Base-by-base conservation (phyloP, 2,329 filamentous ascomycete genomes). In the Claviceps arundinis region DNA sequence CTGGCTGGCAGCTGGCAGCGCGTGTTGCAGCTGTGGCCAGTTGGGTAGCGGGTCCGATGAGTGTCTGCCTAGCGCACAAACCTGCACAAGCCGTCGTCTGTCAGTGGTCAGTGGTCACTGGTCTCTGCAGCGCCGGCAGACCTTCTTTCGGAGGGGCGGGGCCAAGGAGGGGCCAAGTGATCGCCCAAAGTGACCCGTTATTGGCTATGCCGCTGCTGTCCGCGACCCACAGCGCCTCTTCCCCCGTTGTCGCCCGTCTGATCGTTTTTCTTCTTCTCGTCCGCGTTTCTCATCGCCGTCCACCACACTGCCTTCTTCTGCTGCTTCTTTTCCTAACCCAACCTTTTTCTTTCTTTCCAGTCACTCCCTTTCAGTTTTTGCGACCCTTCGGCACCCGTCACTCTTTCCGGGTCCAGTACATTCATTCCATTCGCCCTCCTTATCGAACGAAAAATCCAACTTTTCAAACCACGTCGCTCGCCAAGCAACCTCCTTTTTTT, bases 351-450 rank as follows among this genome's bases (percentile, higher is more conserved):
- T 71, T 71, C 17, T 42, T 42, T 13, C 49, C 65, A 74, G 73
- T 76, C 74, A 68, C 68, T 76, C 73, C 66, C 41, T 43, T 43
- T 24, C 9, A 11, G 30, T 30, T 30, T 9, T 30, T 9, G 30
- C 30, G 30, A 30, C 30, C 30, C 30, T 61, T 64, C 62, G 68
- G 68, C 65, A 63, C 70, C 72, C 73, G 71, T 72, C 73, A 76
- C 71, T 76, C 73, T 63, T 74, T 76, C 65, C 72, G 67, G 68
- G 66, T 65, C 66, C 65, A 68, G 72, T 70, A 64, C 71, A 68
- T 67, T 70, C 67, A 58, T 66, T 69, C 58, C 64, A 62, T 11
- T 30, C 30, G 30, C 30, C 30, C 64, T 66, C 58, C 55, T 60
- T 55, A 57, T 58, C 59, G 54, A 57, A 30, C 3, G 9, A 30